Evolutionary conservation across 148 eudicot genomes (phyloP).

Genomic region (Heliosperma pusillum): DNA sequence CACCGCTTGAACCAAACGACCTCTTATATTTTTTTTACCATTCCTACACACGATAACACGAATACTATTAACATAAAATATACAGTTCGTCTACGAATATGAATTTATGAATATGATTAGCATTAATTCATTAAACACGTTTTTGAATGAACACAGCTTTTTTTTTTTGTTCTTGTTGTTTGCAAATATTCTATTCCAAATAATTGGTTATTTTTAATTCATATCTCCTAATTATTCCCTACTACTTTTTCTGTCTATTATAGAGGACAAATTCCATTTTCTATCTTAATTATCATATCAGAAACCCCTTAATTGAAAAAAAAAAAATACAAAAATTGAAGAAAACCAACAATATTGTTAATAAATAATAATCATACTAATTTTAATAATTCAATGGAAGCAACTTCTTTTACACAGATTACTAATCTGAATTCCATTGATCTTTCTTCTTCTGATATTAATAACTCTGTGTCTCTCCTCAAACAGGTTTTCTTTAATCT

Average conservation of each 20-base stretch:
- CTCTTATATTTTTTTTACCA: too few species aligned
- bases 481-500: conserved; percentile 50
- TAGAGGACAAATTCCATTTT: neutral
- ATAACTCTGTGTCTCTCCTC: conserved; percentile 61
- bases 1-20: too few species aligned
- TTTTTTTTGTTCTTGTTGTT: too few species aligned
- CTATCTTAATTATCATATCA: neutral
- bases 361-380: neutral
- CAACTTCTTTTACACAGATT: conserved; percentile 15
- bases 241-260: neutral
- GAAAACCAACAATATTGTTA: neutral
- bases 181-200: too few species aligned
- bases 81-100: too few species aligned
- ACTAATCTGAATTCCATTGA: conserved; percentile 65
- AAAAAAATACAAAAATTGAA: neutral
- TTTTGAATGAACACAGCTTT: too few species aligned
- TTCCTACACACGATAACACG: too few species aligned
- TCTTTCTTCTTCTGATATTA: conserved; percentile 58
- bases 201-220: neutral
- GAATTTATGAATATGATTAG: too few species aligned
- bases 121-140: too few species aligned
- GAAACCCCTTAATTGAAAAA: neutral
- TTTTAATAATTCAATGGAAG: neutral
- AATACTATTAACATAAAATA: too few species aligned
- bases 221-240: neutral